Evolutionary conservation across 2,329 filamentous ascomycete species (phyloP), one percentile per base, ranked within the genome.

Genomic region (Setomelanomma holmii): DNA sequence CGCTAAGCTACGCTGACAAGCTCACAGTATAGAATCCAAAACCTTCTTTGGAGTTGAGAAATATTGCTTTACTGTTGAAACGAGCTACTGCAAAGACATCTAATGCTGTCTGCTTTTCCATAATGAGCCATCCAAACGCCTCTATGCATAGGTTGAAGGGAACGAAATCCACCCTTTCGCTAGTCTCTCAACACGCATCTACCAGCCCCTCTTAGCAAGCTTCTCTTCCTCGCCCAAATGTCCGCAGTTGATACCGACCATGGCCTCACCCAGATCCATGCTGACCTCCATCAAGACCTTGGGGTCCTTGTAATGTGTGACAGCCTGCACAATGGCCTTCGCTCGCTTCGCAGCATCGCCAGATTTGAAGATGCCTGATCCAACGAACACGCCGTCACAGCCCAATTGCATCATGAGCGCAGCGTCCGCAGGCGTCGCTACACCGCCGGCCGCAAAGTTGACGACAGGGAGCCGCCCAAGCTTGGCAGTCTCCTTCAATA

Each of bases 361-460:
- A 4, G 87, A 91, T 86, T 98, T 98, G 86, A 99, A 99, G 76
- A 98, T 98, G 22, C 95, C 95, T 51, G 87, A 92, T 22, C 95
- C 95, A 30, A 99, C 95, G 73, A 99, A 99, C 30, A 99, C 95
- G 52, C 95, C 95, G 71, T 99, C 95, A 72, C 95, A 98, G 55
- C 95, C 95, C 60, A 99, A 82, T 82, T 98, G 93, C 95, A 99
- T 99, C 93, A 99, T 91, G 79, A 99, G 82, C 2, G 95, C 95
- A 0, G 95, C 95, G 77, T 99, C 95, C 0, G 95, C 95, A 0
- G 95, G 95, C 1, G 95, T 99, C n/a, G 95, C 95, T n/a, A 99
- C 90, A 51, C 95, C 95, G n/a, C 95, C 95, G 3, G 95, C 95
- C 0, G 95, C 95, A 67, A 99, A 98, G 82, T 98, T 98, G 60